Conservation (phyloP, 179 eudicot genomes). For the Amaranthus tricolor region DNA sequence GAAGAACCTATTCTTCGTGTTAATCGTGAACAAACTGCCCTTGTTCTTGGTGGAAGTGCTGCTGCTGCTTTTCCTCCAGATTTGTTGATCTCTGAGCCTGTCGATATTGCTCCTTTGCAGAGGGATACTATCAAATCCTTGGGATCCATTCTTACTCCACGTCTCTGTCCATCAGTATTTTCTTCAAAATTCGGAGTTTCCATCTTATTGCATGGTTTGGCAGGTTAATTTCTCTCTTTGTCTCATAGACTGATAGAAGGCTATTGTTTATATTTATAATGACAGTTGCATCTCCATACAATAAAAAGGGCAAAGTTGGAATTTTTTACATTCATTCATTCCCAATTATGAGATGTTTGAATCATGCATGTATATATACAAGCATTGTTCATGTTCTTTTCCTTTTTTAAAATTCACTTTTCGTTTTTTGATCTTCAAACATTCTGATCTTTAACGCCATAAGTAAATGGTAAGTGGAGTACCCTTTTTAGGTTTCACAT, state of each 20-base stretch:
- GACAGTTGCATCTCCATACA: neutral
- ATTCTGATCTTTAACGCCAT: too few species aligned
- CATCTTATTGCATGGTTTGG: conserved; percentile 64
- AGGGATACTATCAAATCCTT: conserved; percentile 50
- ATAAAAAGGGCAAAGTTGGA: neutral
- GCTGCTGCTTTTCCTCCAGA: conserved; percentile 84
- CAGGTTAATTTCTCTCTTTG: conserved; percentile 48
- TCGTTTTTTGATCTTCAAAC: neutral
- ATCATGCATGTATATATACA: neutral
- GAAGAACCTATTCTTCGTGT: conserved; percentile 67
- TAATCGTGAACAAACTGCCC: conserved; percentile 70
- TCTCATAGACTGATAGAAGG: neutral
- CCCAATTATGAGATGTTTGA: neutral
- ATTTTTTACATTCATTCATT: neutral
- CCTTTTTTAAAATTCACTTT: neutral
- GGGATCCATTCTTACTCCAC: conserved; percentile 71
- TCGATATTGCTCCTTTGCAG: conserved; percentile 51
- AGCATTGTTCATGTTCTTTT: neutral
- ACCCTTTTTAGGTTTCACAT: conserved; percentile 5
- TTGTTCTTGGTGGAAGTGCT: conserved; percentile 82
- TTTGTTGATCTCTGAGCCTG: conserved; percentile 41
- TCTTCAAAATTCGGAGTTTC: conserved; percentile 78
- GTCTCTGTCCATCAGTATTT: conserved; percentile 75
- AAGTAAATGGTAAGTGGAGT: neutral
- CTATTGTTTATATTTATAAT: neutral